These are phyloP conservation scores for Trichosporon faecale DNA, from an alignment of 1,284 basidiomycete species.

Conservation along the genomic window DNA sequence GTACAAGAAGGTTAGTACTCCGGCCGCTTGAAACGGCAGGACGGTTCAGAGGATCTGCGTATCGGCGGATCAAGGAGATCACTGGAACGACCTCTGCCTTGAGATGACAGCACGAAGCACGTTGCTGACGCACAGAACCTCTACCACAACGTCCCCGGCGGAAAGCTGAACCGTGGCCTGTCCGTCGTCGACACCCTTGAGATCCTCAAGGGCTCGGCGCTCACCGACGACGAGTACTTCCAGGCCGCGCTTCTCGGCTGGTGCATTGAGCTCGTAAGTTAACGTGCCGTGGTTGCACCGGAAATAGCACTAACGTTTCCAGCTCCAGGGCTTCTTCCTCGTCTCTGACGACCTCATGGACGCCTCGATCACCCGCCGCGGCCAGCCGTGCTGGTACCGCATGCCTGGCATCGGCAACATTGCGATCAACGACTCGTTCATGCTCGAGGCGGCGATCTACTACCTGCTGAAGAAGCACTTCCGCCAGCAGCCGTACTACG, in stretches of 20 bases:
- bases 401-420: constrained; percentile 72
- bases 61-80: neutral
- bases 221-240: constrained; percentile 76
- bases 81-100: too few species aligned
- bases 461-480: constrained; percentile 85
- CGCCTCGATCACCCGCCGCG: constrained; percentile 81
- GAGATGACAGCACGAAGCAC: neutral
- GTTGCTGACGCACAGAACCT: constrained; percentile 61
- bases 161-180: constrained; percentile 94
- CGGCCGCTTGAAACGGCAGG: neutral
- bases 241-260: constrained; percentile 89
- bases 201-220: constrained; percentile 69
- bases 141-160: constrained; percentile 91
- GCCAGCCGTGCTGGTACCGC: constrained; percentile 97
- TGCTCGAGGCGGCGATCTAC: constrained; percentile 95
- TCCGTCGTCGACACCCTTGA: constrained; percentile 91
- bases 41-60: too few species aligned
- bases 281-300: neutral
- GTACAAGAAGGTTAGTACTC: constrained; percentile 65
- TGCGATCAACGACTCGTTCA: constrained; percentile 95
- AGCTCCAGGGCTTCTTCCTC: constrained; percentile 98
- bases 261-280: constrained; percentile 86
- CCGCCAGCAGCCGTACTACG: constrained; percentile 75
- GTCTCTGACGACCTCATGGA: constrained; percentile 99
- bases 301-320: constrained; percentile 10